Evolutionary conservation across 2,329 filamentous ascomycete species (phyloP).

Genomic region (Aspergillus sergii): DNA sequence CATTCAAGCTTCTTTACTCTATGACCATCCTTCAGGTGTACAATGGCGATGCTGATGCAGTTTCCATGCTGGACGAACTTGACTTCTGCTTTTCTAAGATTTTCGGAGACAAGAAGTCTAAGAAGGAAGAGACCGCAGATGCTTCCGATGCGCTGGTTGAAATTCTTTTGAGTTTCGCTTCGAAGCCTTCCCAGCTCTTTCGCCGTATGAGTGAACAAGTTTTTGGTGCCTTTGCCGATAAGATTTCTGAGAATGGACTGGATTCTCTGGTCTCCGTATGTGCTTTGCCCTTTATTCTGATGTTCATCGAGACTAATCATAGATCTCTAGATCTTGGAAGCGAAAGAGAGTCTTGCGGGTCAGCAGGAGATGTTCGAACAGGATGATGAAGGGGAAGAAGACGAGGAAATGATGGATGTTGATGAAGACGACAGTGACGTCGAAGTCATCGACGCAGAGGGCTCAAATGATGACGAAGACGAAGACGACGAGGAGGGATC

Average conservation of each 20-base stretch:
- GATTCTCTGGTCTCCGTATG: conserved; percentile 58
- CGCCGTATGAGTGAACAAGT: conserved; percentile 85
- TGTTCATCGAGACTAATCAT: background rate
- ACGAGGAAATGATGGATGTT: conserved; percentile 55
- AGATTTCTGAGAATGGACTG: conserved; percentile 73
- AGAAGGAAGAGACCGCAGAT: conserved; percentile 53
- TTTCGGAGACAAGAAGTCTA: conserved; percentile 52
- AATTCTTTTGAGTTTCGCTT: conserved; percentile 85
- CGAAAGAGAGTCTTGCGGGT: conserved; percentile 78
- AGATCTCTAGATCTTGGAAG: conserved; percentile 64
- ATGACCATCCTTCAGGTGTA: conserved; percentile 87
- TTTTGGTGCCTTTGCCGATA: conserved; percentile 77
- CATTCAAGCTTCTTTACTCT: conserved; percentile 78
- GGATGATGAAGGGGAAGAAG: conserved; percentile 60
- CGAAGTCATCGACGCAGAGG: conserved; percentile 45
- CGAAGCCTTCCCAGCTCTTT: conserved; percentile 81
- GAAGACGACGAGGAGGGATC: conserved; percentile 46
- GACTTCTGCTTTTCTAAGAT: conserved; percentile 72
- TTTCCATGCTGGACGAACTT: conserved; percentile 81
- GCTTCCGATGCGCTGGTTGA: conserved; percentile 77
- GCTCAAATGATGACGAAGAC: conserved; percentile 33
- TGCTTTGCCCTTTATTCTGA: background rate
- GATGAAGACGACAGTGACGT: conserved; percentile 45
- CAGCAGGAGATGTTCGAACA: conserved; percentile 84
- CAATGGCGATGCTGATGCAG: conserved; percentile 82